These are phyloP conservation scores for Fusarium secorum DNA, from an alignment of 2,329 filamentous ascomycete species.

Conservation along the genomic window DNA sequence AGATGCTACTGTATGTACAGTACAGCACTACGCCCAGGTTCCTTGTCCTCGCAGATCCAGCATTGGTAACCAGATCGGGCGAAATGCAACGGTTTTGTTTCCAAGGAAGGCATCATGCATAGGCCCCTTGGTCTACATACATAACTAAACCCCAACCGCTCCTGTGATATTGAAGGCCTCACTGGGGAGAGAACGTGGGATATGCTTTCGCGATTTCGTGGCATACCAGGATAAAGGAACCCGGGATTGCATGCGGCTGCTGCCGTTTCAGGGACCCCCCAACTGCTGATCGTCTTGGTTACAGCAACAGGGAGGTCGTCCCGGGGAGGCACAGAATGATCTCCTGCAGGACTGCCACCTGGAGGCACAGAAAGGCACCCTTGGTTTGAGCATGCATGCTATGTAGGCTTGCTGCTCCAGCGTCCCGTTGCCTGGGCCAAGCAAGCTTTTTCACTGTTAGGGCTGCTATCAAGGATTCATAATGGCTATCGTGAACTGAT, in stretches of 20 bases:
- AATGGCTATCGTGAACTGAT: neutral
- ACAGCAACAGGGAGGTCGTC: conserved; percentile 15
- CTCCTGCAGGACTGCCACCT: conserved; percentile 28
- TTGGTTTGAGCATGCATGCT: conserved; percentile 19
- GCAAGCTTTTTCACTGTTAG: neutral
- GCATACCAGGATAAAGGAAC: neutral
- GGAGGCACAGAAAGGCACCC: conserved; percentile 10
- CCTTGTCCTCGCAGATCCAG: conserved; percentile 5
- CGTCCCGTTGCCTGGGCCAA: conserved; percentile 13
- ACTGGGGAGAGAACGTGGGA: neutral
- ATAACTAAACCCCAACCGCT: neutral
- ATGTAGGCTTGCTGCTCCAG: conserved; percentile 8
- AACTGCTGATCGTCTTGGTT: conserved; percentile 29
- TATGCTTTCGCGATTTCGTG: neutral
- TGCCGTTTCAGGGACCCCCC: conserved; percentile 33
- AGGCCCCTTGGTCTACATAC: neutral
- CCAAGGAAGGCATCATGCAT: conserved; percentile 7
- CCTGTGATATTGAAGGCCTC: neutral
- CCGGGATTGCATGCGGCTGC: conserved; percentile 35
- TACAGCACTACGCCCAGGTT: neutral
- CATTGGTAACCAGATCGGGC: neutral
- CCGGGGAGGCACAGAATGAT: conserved; percentile 34
- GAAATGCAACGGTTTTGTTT: conserved; percentile 3
- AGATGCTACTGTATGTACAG: conserved; percentile 5
- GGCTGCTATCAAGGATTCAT: neutral